Conservation (phyloP, 768 basidiomycete species). For the Phylloporus scabripes region DNA sequence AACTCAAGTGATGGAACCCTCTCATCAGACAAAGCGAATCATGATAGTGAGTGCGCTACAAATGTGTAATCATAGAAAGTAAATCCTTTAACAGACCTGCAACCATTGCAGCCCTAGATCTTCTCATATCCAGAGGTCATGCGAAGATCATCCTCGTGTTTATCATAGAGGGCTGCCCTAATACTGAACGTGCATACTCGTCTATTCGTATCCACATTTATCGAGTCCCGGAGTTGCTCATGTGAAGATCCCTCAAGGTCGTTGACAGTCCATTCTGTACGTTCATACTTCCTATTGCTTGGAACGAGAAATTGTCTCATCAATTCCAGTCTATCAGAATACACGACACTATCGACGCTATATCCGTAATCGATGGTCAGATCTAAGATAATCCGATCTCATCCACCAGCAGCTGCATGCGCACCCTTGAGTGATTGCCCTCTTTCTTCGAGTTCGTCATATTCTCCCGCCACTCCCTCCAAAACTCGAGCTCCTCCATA, state of each 20-base stretch:
- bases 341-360: too few relatives aligned
- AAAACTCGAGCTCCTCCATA: constrained; percentile 9
- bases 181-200: too few relatives aligned
- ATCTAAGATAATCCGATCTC: neutral
- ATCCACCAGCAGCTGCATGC: neutral
- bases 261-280: too few relatives aligned
- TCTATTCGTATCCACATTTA: too few relatives aligned
- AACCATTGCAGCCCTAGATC: too few relatives aligned
- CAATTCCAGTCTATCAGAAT: too few relatives aligned
- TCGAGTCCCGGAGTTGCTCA: neutral
- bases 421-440: neutral
- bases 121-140: neutral
- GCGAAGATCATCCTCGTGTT: neutral
- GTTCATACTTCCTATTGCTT: too few relatives aligned
- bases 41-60: neutral
- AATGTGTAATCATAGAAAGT: neutral
- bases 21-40: neutral
- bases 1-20: too few relatives aligned
- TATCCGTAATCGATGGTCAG: too few relatives aligned
- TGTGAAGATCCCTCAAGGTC: neutral
- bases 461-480: constrained; percentile 6
- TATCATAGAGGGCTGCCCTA: too few relatives aligned
- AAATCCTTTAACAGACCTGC: too few relatives aligned
- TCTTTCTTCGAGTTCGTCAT: neutral
- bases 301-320: too few relatives aligned